These are phyloP conservation scores for Ilyonectria mors-panacis DNA, from an alignment of 2,329 filamentous ascomycete species.

Conservation along the genomic window DNA sequence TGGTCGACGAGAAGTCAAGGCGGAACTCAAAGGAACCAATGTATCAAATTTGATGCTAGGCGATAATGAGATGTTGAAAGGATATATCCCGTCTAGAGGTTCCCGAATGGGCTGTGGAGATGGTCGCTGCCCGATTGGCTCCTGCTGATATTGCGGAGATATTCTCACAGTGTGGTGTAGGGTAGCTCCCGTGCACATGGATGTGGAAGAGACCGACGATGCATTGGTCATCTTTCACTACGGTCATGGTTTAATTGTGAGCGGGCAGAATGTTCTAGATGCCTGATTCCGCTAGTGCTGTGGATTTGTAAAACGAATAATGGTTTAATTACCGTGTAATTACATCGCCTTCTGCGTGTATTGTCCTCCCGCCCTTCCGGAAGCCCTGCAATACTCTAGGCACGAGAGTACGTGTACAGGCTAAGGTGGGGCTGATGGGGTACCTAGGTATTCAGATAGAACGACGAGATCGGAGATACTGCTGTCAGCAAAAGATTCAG, in stretches of 20 bases:
- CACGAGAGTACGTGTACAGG: neutral
- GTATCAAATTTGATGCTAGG: neutral
- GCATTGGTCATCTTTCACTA: neutral
- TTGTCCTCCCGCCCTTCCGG: neutral
- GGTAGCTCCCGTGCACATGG: neutral
- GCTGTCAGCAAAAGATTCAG: too few relatives aligned
- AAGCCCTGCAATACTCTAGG: neutral
- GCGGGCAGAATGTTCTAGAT: neutral
- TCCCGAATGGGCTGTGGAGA: neutral
- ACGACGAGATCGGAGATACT: neutral
- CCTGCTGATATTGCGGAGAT: constrained; percentile 1
- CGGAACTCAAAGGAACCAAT: neutral
- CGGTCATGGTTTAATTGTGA: neutral
- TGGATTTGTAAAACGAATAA: neutral
- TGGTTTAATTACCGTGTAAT: neutral
- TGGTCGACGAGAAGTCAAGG: neutral
- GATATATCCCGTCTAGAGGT: neutral
- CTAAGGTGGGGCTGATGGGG: neutral
- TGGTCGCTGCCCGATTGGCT: constrained; percentile 16
- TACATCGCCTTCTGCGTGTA: neutral
- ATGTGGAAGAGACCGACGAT: neutral
- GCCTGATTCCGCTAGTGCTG: neutral
- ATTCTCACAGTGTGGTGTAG: neutral
- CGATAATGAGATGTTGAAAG: neutral
- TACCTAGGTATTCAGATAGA: neutral